Evolutionary conservation across 257 asterid genomes (phyloP), one percentile per base, ranked within the genome.

Genomic region (Penstemon newberryi): DNA sequence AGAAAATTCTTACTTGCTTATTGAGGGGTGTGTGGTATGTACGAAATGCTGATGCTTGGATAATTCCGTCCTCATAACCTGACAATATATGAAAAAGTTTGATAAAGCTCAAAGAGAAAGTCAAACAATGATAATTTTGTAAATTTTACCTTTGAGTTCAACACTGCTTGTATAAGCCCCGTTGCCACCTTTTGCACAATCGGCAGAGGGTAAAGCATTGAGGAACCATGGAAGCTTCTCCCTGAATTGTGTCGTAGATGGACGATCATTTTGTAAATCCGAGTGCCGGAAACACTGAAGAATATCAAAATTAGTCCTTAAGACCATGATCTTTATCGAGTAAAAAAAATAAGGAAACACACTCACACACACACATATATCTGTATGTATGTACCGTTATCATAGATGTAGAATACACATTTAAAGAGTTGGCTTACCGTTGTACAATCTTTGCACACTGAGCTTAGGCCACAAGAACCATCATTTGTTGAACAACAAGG

Each of bases 191-290:
- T 93, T 93, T 6, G 99, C 96, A 77, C 99, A 93, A 73, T 93
- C 96, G 74, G 87, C 87, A 62, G 99, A 93, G 62, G 99, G 99
- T 71, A 90, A 85, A 53, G 97, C 97, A 75, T 72, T 80, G 67
- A 93, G 91, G 79, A 93, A 93, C 99, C 99, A 93, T 0, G 99
- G 99, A 65, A 93, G 94, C 79, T 88, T 93, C 57, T 89, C 96
- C 79, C 62, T 74, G 80, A 93, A 93, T 70, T 93, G 99, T 68
- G 79, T 50, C 13, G 95, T 87, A 12, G 95, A 79, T 43, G 99
- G 99, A 37, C 99, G 97, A 52, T 75, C 92, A 49, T 85, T 90
- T 77, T 77, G 89, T 60, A 93, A 82, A 72, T 93, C 99, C 50
- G 96, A 89, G 78, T 84, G 95, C 36, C 85, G 96, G 76, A 88